phyloP scores from a whole-genome alignment of 352 stramenopile species.

The Globisporangium viniferum region DNA sequence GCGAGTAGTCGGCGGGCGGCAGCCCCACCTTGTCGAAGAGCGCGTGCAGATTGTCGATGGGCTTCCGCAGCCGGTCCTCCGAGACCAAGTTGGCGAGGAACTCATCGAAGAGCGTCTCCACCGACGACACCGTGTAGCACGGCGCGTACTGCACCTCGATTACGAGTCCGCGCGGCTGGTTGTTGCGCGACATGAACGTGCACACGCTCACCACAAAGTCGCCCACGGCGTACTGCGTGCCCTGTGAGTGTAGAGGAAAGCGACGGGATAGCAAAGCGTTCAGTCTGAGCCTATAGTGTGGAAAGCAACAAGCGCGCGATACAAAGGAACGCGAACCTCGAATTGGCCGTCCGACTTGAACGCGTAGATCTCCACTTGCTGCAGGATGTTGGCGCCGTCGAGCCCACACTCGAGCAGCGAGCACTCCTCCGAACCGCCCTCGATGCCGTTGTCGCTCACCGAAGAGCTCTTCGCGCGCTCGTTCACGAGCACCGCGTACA shows the following conservation, averaged over 20 bases:
- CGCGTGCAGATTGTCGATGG: conserved; percentile 55
- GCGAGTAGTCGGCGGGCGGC: conserved; percentile 65
- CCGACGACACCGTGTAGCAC: conserved; percentile 69
- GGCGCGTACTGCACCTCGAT: conserved; percentile 85
- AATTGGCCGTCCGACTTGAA: conserved; percentile 88
- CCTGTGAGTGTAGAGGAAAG: conserved; percentile 19
- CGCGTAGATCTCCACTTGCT: conserved; percentile 88
- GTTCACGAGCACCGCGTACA: conserved; percentile 83
- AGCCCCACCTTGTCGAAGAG: conserved; percentile 81
- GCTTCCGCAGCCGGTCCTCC: conserved; percentile 72
- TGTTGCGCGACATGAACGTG: conserved; percentile 86
- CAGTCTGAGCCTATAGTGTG: neutral
- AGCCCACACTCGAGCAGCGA: conserved; percentile 80
- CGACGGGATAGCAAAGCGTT: neutral
- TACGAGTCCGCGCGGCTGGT: conserved; percentile 71
- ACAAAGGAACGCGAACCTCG: conserved; percentile 33
- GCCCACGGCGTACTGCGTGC: conserved; percentile 76
- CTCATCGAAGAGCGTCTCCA: conserved; percentile 84
- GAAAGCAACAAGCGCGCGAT: neutral
- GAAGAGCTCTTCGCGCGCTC: conserved; percentile 56
- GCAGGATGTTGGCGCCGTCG: conserved; percentile 81
- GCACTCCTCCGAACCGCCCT: conserved; percentile 70
- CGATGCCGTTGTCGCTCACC: conserved; percentile 71
- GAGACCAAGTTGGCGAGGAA: conserved; percentile 68
- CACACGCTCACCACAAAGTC: conserved; percentile 86